Percentiles rank a stretch among this genome's conserved stretches.
These are phyloP conservation scores for Rhododendron simsii DNA, from an alignment of 148 eudicot genomes.

Conservation along the genomic window DNA sequence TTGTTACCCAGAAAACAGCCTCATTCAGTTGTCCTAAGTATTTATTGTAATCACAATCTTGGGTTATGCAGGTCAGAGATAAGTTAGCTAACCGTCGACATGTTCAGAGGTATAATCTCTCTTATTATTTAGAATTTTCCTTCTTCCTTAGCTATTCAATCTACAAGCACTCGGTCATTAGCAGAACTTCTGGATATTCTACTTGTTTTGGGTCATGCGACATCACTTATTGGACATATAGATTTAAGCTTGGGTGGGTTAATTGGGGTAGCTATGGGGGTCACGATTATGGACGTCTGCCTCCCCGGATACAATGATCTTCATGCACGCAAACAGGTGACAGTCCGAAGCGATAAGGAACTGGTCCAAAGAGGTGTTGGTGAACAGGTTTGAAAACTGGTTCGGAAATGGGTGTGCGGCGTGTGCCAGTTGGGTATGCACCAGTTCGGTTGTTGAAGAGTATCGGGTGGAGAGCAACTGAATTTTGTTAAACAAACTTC, in stretches of 20 bases:
- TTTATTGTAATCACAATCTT: conserved; percentile 12
- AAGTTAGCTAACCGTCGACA: conserved; percentile 67
- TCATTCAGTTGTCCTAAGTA: background rate
- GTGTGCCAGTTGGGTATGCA: no score
- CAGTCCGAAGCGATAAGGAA: no score
- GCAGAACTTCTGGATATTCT: background rate
- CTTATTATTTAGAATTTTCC: background rate
- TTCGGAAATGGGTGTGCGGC: no score
- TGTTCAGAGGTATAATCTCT: conserved; percentile 56
- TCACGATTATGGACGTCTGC: background rate
- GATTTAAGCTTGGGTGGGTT: background rate
- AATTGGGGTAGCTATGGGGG: background rate
- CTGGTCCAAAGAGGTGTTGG: no score
- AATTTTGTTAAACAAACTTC: no score
- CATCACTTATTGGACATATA: background rate
- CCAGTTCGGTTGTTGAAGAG: no score
- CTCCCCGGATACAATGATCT: no score
- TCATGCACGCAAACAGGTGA: no score
- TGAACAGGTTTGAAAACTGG: no score
- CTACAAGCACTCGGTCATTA: background rate
- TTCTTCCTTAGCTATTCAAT: background rate
- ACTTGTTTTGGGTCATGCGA: background rate
- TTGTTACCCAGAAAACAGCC: background rate
- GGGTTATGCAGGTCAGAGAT: conserved; percentile 64
- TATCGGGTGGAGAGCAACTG: no score